Percentiles rank a stretch among this genome's conserved stretches.
Evolutionary conservation across 2,329 filamentous ascomycete genomes (phyloP).

Genomic region (Dryadomyces sulphureus): DNA sequence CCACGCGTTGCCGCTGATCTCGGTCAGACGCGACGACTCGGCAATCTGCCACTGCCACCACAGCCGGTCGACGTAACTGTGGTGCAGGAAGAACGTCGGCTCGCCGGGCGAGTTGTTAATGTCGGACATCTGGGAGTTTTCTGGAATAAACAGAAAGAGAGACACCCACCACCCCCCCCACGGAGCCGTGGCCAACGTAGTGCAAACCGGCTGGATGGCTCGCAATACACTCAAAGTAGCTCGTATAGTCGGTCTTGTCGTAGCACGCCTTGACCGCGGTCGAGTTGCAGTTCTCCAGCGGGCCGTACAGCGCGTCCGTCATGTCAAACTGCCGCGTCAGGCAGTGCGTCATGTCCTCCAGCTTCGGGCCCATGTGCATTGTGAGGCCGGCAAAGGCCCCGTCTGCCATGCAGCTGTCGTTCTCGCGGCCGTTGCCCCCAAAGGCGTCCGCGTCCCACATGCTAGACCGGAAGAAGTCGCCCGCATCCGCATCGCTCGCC

Average conservation of each 20-base stretch:
- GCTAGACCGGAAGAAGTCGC: conserved; percentile 17
- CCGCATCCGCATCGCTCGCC: conserved; percentile 13
- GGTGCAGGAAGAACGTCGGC: conserved; percentile 21
- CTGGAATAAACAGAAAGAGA: neutral
- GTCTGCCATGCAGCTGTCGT: conserved; percentile 18
- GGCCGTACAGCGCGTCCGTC: neutral
- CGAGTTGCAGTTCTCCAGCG: neutral
- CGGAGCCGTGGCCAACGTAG: neutral
- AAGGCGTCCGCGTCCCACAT: conserved; percentile 19
- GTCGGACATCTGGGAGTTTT: conserved; percentile 15
- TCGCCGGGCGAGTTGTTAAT: conserved; percentile 20
- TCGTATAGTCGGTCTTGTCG: neutral
- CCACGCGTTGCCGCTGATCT: conserved; percentile 5
- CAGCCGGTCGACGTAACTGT: conserved; percentile 19
- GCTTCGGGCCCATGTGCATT: conserved; percentile 18
- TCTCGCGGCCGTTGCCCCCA: conserved; percentile 13
- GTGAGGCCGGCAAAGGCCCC: conserved; percentile 16
- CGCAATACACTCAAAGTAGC: neutral
- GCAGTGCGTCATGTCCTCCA: neutral
- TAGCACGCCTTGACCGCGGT: neutral
- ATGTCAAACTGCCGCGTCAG: neutral
- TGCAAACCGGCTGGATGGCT: neutral
- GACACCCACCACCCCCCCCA: neutral
- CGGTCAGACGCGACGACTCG: conserved; percentile 8
- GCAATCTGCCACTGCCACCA: conserved; percentile 19